Evolutionary conservation across 73 alveolate species (phyloP).

Genomic region (Durusdinium trenchii): DNA sequence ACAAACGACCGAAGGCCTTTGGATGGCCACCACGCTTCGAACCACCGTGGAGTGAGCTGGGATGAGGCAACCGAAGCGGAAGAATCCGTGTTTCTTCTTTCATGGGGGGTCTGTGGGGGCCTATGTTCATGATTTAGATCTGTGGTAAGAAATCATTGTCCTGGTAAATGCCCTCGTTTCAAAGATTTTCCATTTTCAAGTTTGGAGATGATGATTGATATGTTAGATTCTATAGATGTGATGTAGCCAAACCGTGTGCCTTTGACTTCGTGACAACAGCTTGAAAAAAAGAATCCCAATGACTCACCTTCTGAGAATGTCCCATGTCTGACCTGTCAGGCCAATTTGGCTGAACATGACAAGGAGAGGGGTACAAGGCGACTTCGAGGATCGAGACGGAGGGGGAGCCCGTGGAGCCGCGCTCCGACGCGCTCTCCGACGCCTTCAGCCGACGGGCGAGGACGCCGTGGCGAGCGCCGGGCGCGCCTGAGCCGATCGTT

Average conservation of each 20-base stretch:
- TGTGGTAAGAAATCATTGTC: not conserved
- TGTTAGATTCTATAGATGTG: not conserved
- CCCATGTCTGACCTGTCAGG: not conserved
- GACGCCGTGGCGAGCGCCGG: no score
- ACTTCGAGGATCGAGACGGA: not conserved
- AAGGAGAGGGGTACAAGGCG: constrained; percentile 74
- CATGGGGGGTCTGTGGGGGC: no score
- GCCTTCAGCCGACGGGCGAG: no score
- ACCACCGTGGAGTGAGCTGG: no score
- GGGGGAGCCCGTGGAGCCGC: not conserved
- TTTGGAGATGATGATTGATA: not conserved
- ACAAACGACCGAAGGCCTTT: no score
- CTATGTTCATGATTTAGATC: not conserved
- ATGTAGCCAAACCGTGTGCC: not conserved
- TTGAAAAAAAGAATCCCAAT: not conserved
- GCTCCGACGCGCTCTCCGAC: not conserved
- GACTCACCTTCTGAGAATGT: not conserved
- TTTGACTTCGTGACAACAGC: not conserved
- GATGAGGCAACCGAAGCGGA: no score
- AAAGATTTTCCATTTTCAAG: not conserved
- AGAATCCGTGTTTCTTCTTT: no score
- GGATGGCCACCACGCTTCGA: no score
- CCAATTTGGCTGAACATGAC: constrained; percentile 56
- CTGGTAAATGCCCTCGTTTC: not conserved
- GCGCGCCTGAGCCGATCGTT: no score